Conservation (phyloP, 2,329 filamentous ascomycete genomes). For the Ophiostoma triangulosporum region DNA sequence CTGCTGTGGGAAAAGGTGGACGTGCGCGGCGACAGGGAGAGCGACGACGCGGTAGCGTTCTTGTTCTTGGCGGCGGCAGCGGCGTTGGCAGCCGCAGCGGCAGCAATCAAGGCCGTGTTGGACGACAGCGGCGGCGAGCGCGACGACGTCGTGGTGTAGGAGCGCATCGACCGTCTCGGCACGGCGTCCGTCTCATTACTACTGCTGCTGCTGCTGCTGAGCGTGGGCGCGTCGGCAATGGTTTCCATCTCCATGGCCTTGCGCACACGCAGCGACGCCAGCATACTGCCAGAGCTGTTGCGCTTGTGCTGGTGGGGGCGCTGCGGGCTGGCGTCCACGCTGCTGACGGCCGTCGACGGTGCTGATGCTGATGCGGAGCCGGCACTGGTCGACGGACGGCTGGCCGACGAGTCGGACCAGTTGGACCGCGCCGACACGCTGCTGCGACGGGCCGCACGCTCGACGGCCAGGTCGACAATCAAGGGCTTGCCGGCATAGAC, state of each 20-base stretch:
- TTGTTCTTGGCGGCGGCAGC: neutral
- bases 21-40: constrained; percentile 25
- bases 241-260: constrained; percentile 30
- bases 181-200: neutral
- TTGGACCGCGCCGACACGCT: constrained; percentile 15
- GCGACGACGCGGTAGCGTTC: neutral
- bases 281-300: constrained; percentile 5
- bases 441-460: constrained; percentile 16
- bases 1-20: constrained; percentile 21
- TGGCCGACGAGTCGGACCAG: constrained; percentile 12
- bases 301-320: constrained; percentile 2
- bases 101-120: neutral
- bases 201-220: too few species aligned
- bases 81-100: neutral
- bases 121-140: neutral
- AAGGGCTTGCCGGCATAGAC: constrained; percentile 46
- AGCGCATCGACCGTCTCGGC: neutral
- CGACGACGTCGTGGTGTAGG: neutral
- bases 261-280: constrained; percentile 27
- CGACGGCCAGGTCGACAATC: constrained; percentile 33
- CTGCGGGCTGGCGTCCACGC: neutral
- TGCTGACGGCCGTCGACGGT: constrained; percentile 3
- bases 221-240: neutral
- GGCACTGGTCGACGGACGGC: constrained; percentile 3
- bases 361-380: constrained; percentile 3